These are phyloP conservation scores for Primulina huaijiensis DNA, from an alignment of 257 asterid genomes.

Conservation along the genomic window DNA sequence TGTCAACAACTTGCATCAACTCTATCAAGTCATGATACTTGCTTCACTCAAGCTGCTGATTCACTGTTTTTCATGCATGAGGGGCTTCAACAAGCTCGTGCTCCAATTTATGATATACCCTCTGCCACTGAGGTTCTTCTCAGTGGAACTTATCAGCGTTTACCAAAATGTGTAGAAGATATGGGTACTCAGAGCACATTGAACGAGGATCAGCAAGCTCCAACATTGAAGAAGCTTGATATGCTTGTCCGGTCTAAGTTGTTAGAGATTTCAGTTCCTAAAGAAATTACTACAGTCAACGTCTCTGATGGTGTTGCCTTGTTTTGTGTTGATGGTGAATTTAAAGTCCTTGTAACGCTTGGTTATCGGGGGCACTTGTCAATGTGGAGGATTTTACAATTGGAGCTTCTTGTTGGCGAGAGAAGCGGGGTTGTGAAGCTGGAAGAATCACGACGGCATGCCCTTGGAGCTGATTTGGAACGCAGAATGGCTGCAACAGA, in stretches of 20 bases:
- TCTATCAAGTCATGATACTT: slow-evolving; percentile 90
- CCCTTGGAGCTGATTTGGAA: slow-evolving; percentile 96
- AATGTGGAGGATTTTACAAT: slow-evolving; percentile 94
- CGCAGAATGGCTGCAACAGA: slow-evolving; percentile 97
- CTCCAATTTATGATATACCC: slow-evolving; percentile 96
- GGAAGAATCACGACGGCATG: slow-evolving; percentile 88
- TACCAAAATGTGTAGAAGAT: slow-evolving; percentile 93
- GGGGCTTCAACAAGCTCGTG: slow-evolving; percentile 98
- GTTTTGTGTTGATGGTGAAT: slow-evolving; percentile 92
- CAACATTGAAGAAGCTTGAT: slow-evolving; percentile 80
- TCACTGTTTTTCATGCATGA: slow-evolving; percentile 99
- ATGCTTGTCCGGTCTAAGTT: slow-evolving; percentile 83
- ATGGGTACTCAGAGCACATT: slow-evolving; percentile 73
- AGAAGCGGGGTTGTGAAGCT: slow-evolving; percentile 71
- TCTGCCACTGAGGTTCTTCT: slow-evolving; percentile 89
- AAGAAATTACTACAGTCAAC: slow-evolving; percentile 64
- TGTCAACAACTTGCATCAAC: slow-evolving; percentile 89
- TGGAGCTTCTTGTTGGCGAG: slow-evolving; percentile 98
- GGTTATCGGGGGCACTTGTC: slow-evolving; percentile 98
- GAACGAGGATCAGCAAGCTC: slow-evolving; percentile 68
- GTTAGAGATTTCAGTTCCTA: slow-evolving; percentile 79
- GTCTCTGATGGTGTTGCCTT: slow-evolving; percentile 85
- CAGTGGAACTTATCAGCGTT: slow-evolving; percentile 74
- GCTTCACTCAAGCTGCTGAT: slow-evolving; percentile 98
- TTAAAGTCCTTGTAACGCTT: slow-evolving; percentile 89